phyloP scores from a whole-genome alignment of 305 asterid species.

The Withania somnifera region DNA sequence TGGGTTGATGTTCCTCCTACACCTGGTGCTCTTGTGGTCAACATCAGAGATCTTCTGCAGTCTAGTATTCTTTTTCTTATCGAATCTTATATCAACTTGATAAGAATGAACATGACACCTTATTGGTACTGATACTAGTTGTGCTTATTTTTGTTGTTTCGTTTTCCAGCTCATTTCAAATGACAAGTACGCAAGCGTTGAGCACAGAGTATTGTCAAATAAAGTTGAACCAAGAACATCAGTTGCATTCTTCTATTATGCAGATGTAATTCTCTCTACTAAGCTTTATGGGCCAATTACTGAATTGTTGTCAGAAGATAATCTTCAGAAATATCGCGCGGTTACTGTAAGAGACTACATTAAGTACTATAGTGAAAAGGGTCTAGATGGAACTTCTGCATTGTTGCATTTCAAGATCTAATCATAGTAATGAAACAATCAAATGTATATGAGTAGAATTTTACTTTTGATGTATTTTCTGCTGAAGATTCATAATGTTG shows the following conservation, averaged over 20 bases:
- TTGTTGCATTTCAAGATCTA: too few species aligned
- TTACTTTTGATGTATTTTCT: not conserved
- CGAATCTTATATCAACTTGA: too few species aligned
- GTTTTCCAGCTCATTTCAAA: conserved; percentile 18
- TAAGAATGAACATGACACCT: not conserved
- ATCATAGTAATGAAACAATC: not conserved
- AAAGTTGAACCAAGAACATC: conserved; percentile 21
- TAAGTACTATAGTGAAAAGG: too few species aligned
- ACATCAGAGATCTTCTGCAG: conserved; percentile 54
- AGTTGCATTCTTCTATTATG: conserved; percentile 4
- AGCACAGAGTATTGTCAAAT: conserved; percentile 27
- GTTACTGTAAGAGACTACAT: not conserved
- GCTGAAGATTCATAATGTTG: not conserved
- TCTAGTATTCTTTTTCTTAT: conserved; percentile 2
- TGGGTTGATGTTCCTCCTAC: conserved; percentile 47
- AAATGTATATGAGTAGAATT: not conserved
- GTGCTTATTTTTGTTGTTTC: not conserved
- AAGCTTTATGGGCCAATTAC: conserved; percentile 8
- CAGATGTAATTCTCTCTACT: not conserved
- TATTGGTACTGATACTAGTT: not conserved
- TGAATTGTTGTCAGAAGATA: conserved; percentile 13
- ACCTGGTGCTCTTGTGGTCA: conserved; percentile 37
- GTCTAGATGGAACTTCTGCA: too few species aligned
- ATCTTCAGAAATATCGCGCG: conserved; percentile 9
- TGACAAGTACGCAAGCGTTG: conserved; percentile 20